phyloP scores from a whole-genome alignment of 495 filamentous ascomycete genomes.

The Lepidopterella palustris region DNA sequence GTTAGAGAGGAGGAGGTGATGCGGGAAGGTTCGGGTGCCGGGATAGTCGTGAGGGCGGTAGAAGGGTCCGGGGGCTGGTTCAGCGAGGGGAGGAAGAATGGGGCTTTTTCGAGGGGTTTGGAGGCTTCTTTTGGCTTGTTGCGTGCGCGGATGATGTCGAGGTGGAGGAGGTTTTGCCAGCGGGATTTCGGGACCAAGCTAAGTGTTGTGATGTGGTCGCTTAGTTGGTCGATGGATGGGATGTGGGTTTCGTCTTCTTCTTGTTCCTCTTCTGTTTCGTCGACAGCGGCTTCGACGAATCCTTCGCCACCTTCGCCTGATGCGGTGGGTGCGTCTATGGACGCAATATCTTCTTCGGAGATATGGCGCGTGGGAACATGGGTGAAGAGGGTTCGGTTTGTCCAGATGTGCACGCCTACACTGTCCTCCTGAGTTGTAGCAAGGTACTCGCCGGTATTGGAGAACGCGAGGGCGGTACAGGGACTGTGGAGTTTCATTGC shows the following conservation, averaged over 20 bases:
- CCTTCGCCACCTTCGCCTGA: slow-evolving; percentile 77
- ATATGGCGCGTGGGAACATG: slow-evolving; percentile 79
- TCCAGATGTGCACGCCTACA: slow-evolving; percentile 88
- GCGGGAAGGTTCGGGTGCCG: slow-evolving; percentile 38
- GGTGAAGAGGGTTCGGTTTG: slow-evolving; percentile 81
- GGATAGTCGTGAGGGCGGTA: slow-evolving; percentile 17
- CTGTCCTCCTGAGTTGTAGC: slow-evolving; percentile 79
- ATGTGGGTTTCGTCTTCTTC: slow-evolving; percentile 42
- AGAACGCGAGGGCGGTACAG: slow-evolving; percentile 80
- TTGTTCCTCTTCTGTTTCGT: slow-evolving; percentile 31
- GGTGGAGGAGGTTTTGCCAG: slow-evolving; percentile 89
- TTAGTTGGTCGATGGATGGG: slow-evolving; percentile 65
- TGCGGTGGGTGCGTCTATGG: slow-evolving; percentile 55
- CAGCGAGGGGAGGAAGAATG: slow-evolving; percentile 78
- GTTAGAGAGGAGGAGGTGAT: slow-evolving; percentile 27
- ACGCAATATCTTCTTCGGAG: slow-evolving; percentile 61
- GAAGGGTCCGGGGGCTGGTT: neutral
- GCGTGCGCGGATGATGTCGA: slow-evolving; percentile 83
- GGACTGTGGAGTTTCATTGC: slow-evolving; percentile 67
- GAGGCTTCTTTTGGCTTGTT: slow-evolving; percentile 92
- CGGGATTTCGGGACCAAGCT: slow-evolving; percentile 79
- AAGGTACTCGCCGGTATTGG: slow-evolving; percentile 82
- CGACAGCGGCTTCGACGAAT: slow-evolving; percentile 46
- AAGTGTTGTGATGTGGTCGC: slow-evolving; percentile 72
- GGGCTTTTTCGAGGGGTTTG: slow-evolving; percentile 87